These are phyloP conservation scores for Alternaria hordeiaustralica DNA, from an alignment of 2,329 filamentous ascomycete species.

Conservation along the genomic window DNA sequence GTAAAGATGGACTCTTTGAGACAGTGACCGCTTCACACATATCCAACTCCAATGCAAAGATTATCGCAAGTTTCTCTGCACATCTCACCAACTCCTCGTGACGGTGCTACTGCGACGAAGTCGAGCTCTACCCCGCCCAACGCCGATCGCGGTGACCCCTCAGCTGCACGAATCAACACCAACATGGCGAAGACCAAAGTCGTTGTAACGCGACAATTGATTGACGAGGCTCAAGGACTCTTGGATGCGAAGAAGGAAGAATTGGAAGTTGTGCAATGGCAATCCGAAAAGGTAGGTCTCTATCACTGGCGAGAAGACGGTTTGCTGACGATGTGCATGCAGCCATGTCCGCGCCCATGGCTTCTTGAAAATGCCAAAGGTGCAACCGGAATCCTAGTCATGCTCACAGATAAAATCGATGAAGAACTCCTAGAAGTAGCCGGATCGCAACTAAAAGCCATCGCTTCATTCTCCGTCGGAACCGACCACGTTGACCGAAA, in stretches of 20 bases:
- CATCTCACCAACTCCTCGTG: not conserved
- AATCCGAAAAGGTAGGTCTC: conserved; percentile 28
- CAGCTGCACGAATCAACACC: conserved; percentile 10
- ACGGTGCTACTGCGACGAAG: not conserved
- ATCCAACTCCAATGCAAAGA: conserved; percentile 9
- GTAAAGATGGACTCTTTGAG: not conserved
- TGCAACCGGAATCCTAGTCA: conserved; percentile 35
- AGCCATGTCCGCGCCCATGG: conserved; percentile 40
- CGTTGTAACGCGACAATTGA: conserved; percentile 37
- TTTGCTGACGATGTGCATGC: conserved; percentile 5
- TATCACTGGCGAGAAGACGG: not conserved
- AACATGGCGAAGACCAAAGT: conserved; percentile 36
- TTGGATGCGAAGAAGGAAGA: conserved; percentile 25
- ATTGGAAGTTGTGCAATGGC: conserved; percentile 39
- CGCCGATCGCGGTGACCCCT: conserved; percentile 21
- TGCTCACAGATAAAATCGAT: conserved; percentile 37
- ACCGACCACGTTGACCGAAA: conserved; percentile 38
- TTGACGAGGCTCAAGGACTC: conserved; percentile 28
- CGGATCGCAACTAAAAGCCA: conserved; percentile 30
- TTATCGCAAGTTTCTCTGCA: conserved; percentile 17
- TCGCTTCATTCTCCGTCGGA: conserved; percentile 43
- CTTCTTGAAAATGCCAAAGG: conserved; percentile 33
- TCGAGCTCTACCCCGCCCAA: conserved; percentile 20
- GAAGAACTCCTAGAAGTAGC: conserved; percentile 32
- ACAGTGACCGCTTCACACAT: not conserved